phyloP scores from a whole-genome alignment of 495 filamentous ascomycete genomes.

The Xylaria sp. region DNA sequence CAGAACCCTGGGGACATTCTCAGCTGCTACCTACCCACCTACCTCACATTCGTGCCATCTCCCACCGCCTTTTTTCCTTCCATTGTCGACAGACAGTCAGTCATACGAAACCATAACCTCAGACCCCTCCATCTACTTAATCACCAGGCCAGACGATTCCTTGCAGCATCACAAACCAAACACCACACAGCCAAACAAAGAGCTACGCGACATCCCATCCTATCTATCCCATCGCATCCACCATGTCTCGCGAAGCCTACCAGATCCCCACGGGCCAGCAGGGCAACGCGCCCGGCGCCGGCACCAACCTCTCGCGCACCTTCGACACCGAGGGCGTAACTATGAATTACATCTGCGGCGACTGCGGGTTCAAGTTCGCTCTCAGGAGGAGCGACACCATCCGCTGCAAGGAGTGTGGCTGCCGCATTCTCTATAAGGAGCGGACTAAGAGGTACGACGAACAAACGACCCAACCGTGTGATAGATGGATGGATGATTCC shows the following conservation, averaged over 20 bases:
- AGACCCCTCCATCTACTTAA: conserved; percentile 8
- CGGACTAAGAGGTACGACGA: conserved; percentile 86
- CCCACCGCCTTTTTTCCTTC: conserved; percentile 28
- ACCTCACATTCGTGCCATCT: not conserved
- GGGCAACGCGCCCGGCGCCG: conserved; percentile 38
- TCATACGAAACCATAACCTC: not conserved
- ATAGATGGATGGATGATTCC: too few relatives aligned
- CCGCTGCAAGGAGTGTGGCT: conserved; percentile 94
- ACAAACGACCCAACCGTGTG: not conserved
- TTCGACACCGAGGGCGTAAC: conserved; percentile 46
- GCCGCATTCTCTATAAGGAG: conserved; percentile 97
- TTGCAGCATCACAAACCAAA: too few relatives aligned
- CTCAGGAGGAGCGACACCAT: conserved; percentile 87
- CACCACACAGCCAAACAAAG: not conserved
- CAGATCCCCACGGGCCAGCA: conserved; percentile 55
- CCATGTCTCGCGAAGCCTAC: conserved; percentile 69
- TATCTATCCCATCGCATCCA: too few relatives aligned
- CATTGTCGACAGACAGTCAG: not conserved
- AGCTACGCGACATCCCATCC: not conserved
- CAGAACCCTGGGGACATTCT: too few relatives aligned
- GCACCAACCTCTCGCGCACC: conserved; percentile 37
- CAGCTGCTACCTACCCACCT: not conserved
- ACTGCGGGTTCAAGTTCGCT: conserved; percentile 83
- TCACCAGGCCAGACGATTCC: too few relatives aligned
- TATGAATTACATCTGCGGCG: conserved; percentile 90